Percentiles rank a stretch among this genome's conserved stretches.
Conservation (phyloP, 768 basidiomycete species). For the Auriscalpium orientale region DNA sequence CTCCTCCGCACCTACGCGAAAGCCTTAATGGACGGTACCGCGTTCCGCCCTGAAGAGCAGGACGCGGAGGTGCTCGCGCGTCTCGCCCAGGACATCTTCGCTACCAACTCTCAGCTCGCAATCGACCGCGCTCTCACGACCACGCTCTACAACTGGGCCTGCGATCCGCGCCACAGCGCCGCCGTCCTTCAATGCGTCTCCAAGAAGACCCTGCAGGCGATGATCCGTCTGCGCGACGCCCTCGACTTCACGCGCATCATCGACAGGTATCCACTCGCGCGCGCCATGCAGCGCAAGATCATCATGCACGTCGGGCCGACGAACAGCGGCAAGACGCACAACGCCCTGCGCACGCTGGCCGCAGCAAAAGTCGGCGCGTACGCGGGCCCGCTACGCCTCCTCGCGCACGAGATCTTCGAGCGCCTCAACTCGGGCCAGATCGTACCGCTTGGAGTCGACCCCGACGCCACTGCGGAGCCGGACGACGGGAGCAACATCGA, state of each 20-base stretch:
- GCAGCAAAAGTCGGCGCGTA: slow-evolving; percentile 70
- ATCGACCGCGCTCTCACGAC: slow-evolving; percentile 45
- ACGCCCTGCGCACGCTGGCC: slow-evolving; percentile 83
- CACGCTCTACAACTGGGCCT: slow-evolving; percentile 52
- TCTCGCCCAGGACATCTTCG: slow-evolving; percentile 31
- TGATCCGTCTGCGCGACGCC: slow-evolving; percentile 28
- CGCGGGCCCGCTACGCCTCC: slow-evolving; percentile 84
- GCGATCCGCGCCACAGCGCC: slow-evolving; percentile 20
- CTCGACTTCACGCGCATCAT: slow-evolving; percentile 32
- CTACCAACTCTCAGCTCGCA: slow-evolving; percentile 19
- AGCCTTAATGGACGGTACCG: slow-evolving; percentile 24
- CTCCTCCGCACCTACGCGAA: slow-evolving; percentile 37
- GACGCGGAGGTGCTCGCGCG: slow-evolving; percentile 33
- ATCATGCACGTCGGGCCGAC: slow-evolving; percentile 97
- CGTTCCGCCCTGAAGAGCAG: slow-evolving; percentile 21
- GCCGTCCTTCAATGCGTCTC: not conserved
- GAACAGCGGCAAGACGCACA: slow-evolving; percentile 95
- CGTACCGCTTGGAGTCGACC: slow-evolving; percentile 54
- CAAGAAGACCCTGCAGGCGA: slow-evolving; percentile 16
- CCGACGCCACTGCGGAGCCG: slow-evolving; percentile 21
- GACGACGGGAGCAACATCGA: slow-evolving; percentile 31
- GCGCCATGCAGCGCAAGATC: slow-evolving; percentile 61
- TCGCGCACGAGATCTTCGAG: slow-evolving; percentile 93
- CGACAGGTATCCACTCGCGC: slow-evolving; percentile 43
- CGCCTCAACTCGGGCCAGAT: slow-evolving; percentile 88